phyloP scores from a whole-genome alignment of 2,329 filamentous ascomycete species.

The Colletotrichum ledebouriae region DNA sequence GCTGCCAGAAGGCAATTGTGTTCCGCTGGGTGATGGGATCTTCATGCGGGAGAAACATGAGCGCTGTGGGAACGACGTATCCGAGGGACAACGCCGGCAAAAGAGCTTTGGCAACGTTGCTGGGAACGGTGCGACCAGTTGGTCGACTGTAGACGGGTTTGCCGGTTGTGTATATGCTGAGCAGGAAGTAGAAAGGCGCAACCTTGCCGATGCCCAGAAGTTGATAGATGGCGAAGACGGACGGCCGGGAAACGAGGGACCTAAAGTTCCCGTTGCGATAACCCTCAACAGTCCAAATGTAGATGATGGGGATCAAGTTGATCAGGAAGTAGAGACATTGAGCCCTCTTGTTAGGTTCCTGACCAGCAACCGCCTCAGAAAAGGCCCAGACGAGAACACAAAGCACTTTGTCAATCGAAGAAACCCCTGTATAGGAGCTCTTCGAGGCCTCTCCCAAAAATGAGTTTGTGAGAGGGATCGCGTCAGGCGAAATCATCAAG shows the following conservation, averaged over 20 bases:
- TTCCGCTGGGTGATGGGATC: slow-evolving; percentile 25
- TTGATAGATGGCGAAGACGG: slow-evolving; percentile 40
- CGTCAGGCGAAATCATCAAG: slow-evolving; percentile 1
- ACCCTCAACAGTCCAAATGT: slow-evolving; percentile 47
- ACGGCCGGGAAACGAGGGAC: slow-evolving; percentile 38
- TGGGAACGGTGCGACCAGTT: slow-evolving; percentile 37
- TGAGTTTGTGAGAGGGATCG: background rate
- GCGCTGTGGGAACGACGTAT: slow-evolving; percentile 40
- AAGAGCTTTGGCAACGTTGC: slow-evolving; percentile 41
- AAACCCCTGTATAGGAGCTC: background rate
- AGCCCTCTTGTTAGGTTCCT: background rate
- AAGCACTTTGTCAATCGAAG: slow-evolving; percentile 1
- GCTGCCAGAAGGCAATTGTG: slow-evolving; percentile 30
- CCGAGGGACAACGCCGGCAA: slow-evolving; percentile 41
- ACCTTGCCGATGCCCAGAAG: slow-evolving; percentile 38
- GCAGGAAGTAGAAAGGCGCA: slow-evolving; percentile 39
- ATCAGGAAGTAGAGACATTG: slow-evolving; percentile 42
- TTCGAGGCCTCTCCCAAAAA: slow-evolving; percentile 6
- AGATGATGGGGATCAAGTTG: slow-evolving; percentile 44
- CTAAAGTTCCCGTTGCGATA: slow-evolving; percentile 43
- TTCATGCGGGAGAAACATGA: slow-evolving; percentile 27
- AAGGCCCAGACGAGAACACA: slow-evolving; percentile 9
- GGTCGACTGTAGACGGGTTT: slow-evolving; percentile 13
- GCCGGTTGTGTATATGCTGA: slow-evolving; percentile 20
- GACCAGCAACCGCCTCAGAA: slow-evolving; percentile 2